A percentile compares a stretch with the other conserved stretches of the same genome.
Conservation (phyloP, 495 filamentous ascomycete genomes). For the Podospora bellae-mahoneyi region DNA sequence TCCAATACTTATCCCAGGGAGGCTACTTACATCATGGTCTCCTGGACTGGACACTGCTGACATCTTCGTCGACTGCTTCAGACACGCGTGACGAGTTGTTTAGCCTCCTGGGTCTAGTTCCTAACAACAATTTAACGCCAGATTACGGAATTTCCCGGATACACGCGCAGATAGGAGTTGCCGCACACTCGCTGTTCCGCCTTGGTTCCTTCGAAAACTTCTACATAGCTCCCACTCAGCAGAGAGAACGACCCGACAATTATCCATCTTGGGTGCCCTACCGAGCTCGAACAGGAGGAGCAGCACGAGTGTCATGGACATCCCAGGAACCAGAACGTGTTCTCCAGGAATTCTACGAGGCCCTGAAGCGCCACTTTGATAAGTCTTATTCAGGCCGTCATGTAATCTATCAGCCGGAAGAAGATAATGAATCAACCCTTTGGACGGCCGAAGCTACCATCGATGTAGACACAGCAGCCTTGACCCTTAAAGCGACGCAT, state of each 20-base stretch:
- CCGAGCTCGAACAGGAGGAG: no score
- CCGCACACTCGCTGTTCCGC: neutral
- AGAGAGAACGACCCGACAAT: neutral
- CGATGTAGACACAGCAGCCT: constrained; percentile 1
- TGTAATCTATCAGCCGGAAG: neutral
- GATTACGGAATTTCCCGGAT: constrained; percentile 9
- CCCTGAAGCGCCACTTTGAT: no score
- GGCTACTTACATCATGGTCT: neutral
- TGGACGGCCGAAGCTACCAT: neutral
- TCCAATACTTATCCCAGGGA: neutral
- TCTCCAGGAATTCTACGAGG: no score
- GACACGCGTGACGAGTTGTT: constrained; percentile 14
- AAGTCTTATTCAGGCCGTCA: neutral
- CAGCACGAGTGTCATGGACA: no score
- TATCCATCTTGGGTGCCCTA: no score
- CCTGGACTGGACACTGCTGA: neutral
- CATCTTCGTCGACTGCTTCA: neutral
- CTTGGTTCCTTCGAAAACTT: neutral
- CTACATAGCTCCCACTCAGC: neutral
- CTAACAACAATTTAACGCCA: neutral
- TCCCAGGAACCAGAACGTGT: no score
- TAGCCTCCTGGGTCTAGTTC: constrained; percentile 2
- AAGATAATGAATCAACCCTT: neutral
- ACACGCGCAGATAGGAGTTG: constrained; percentile 1
- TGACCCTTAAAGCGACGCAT: constrained; percentile 6